Evolutionary conservation across 352 stramenopile species (phyloP).

Genomic region (Halophytophthora batemanensis): DNA sequence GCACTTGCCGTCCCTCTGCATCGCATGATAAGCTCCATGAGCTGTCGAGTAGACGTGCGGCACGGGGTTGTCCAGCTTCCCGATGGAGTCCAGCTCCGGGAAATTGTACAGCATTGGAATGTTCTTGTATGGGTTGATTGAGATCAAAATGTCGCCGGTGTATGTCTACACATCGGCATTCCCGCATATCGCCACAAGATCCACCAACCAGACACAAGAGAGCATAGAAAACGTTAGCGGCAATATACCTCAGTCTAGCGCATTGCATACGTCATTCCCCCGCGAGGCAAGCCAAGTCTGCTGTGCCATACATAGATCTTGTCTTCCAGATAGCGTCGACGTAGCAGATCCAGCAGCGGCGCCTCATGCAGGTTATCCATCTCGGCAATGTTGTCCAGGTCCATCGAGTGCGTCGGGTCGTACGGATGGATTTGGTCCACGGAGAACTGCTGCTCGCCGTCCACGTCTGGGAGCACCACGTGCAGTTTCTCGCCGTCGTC

Average conservation of each 20-base stretch:
- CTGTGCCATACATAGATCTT: constrained; percentile 82
- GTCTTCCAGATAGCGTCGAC: constrained; percentile 86
- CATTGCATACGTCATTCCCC: no score
- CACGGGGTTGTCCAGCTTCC: constrained; percentile 82
- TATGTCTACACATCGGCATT: constrained; percentile 66
- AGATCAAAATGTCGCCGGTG: constrained; percentile 94
- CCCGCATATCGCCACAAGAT: constrained; percentile 4
- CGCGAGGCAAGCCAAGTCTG: neutral
- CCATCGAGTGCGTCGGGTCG: constrained; percentile 86
- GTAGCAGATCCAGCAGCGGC: constrained; percentile 87
- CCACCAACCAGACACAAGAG: neutral
- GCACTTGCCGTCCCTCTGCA: constrained; percentile 75
- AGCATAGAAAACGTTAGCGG: neutral
- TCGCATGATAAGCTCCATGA: constrained; percentile 78
- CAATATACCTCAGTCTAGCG: no score
- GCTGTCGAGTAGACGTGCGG: constrained; percentile 86
- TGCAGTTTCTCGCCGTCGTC: constrained; percentile 85
- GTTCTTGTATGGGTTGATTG: constrained; percentile 96
- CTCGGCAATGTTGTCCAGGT: constrained; percentile 90
- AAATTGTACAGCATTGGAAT: constrained; percentile 92
- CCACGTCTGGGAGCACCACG: constrained; percentile 73
- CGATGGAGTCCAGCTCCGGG: constrained; percentile 83
- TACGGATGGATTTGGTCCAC: constrained; percentile 87
- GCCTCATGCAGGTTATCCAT: constrained; percentile 93
- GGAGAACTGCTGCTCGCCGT: constrained; percentile 78